A percentile compares a stretch with the other conserved stretches of the same genome.
Evolutionary conservation across 164 flowering plant genomes (phyloP).

Genomic region (Aristolochia californica): DNA sequence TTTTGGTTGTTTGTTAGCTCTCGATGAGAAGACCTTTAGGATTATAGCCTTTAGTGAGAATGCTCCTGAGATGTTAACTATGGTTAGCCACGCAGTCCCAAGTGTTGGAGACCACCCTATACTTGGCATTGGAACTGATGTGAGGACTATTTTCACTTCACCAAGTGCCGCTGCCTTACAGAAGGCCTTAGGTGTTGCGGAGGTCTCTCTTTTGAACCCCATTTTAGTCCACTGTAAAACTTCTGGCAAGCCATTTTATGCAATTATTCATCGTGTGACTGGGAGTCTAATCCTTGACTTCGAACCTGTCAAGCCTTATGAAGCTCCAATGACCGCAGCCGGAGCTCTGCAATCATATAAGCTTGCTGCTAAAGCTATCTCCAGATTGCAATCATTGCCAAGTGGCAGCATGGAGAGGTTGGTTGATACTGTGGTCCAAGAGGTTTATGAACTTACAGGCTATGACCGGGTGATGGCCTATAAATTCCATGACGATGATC

Average conservation of each 20-base stretch:
- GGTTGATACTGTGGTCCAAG: conserved; percentile 76
- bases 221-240: conserved; percentile 77
- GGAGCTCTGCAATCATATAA: conserved; percentile 87
- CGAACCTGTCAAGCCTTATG: conserved; percentile 81
- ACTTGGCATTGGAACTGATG: conserved; percentile 68
- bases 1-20: conserved; percentile 73
- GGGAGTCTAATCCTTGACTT: conserved; percentile 71
- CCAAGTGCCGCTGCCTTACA: conserved; percentile 74
- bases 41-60: conserved; percentile 83
- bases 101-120: conserved; percentile 72
- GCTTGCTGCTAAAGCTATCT: conserved; percentile 81
- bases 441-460: conserved; percentile 79
- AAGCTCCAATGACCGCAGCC: conserved; percentile 87
- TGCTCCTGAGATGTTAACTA: conserved; percentile 82
- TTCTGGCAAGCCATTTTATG: conserved; percentile 85
- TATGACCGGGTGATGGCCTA: conserved; percentile 88
- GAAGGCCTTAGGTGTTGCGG: conserved; percentile 66
- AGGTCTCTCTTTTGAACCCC: conserved; percentile 72
- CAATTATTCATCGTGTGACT: conserved; percentile 66
- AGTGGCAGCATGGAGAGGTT: conserved; percentile 73
- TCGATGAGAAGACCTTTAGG: conserved; percentile 68
- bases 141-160: conserved; percentile 57
- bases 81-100: conserved; percentile 82
- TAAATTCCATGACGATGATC: conserved; percentile 88
- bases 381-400: conserved; percentile 64